phyloP scores from a whole-genome alignment of 2,329 filamentous ascomycete species.

The Cladosporium cucumerinum region DNA sequence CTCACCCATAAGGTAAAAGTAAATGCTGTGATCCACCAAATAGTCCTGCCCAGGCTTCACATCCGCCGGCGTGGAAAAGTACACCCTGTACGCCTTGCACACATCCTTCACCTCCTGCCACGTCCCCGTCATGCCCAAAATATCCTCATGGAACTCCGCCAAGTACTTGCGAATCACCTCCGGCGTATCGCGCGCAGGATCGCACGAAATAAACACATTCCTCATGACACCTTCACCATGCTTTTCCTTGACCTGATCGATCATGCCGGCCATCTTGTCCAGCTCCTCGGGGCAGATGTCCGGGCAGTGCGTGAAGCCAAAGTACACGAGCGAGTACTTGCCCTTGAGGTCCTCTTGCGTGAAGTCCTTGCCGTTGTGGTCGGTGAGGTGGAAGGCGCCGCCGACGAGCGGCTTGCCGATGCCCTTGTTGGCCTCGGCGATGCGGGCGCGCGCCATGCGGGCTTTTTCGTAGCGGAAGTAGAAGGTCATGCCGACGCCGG shows the following conservation, averaged over 20 bases:
- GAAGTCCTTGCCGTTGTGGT: constrained; percentile 76
- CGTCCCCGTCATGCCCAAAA: constrained; percentile 85
- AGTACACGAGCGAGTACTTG: constrained; percentile 86
- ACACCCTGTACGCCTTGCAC: constrained; percentile 94
- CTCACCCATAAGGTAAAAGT: constrained; percentile 94
- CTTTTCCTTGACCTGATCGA: constrained; percentile 61
- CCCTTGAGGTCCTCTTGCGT: constrained; percentile 80
- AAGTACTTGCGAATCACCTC: constrained; percentile 81
- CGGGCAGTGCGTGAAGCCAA: constrained; percentile 96
- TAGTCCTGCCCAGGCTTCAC: constrained; percentile 95
- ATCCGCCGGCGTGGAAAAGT: constrained; percentile 87
- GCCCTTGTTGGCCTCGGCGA: constrained; percentile 89
- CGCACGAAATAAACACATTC: constrained; percentile 92
- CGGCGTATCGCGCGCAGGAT: constrained; percentile 86
- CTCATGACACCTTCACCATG: constrained; percentile 54
- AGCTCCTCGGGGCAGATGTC: constrained; percentile 99
- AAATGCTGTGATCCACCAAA: constrained; percentile 96
- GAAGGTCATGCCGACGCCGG: constrained; percentile 72
- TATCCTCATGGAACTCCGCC: constrained; percentile 79
- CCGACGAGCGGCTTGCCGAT: constrained; percentile 91
- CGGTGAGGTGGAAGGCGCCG: constrained; percentile 75
- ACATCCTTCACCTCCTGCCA: constrained; percentile 92
- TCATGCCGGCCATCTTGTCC: constrained; percentile 98
- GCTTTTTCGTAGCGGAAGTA: constrained; percentile 95
- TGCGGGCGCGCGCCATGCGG: constrained; percentile 80